phyloP scores from a whole-genome alignment of 176 grass and related monocot genomes.

The Alopecurus myosuroides region DNA sequence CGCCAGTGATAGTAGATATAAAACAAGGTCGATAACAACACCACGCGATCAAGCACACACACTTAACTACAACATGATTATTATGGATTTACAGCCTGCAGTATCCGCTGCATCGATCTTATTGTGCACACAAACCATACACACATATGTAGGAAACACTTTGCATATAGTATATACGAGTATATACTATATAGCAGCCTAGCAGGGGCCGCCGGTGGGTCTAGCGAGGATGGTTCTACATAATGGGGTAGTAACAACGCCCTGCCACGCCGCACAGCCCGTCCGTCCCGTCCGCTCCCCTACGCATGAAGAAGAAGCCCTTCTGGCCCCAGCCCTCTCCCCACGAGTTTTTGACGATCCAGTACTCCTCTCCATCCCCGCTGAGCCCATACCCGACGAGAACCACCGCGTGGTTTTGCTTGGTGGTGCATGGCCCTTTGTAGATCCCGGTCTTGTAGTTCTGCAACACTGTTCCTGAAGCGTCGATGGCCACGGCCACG shows the following conservation, averaged over 20 bases:
- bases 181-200: no score
- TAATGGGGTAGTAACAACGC: neutral
- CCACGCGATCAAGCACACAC: no score
- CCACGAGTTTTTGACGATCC: conserved; percentile 31
- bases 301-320: neutral
- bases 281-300: neutral
- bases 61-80: no score
- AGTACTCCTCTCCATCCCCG: neutral
- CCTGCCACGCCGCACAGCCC: conserved; percentile 15
- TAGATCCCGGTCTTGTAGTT: conserved; percentile 20
- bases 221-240: neutral
- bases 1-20: no score
- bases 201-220: no score
- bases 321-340: neutral
- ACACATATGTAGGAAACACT: no score
- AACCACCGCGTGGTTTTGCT: conserved; percentile 3
- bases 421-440: neutral
- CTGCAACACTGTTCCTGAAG: neutral
- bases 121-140: no score
- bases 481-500: neutral
- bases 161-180: no score
- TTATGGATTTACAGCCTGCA: no score
- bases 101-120: no score
- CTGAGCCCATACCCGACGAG: conserved; percentile 18
- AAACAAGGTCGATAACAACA: no score